Conservation (phyloP, 345 rosid species). For the Eucalyptus pauciflora region DNA sequence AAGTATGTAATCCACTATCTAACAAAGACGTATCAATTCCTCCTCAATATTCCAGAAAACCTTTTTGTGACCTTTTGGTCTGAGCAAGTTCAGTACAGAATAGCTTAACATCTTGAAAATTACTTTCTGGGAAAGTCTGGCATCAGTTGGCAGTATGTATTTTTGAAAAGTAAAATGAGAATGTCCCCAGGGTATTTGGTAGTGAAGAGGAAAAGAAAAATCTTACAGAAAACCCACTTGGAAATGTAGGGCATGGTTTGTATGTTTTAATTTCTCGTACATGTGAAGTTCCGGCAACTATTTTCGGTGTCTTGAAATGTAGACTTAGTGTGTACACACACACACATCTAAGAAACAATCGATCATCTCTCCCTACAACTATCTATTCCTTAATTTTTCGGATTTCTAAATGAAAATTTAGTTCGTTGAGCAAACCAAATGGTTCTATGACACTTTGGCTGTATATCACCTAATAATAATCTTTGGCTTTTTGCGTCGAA, state of each 20-base stretch:
- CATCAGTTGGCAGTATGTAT: not conserved
- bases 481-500: fast-evolving
- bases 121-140: not conserved
- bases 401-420: no score
- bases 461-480: not conserved
- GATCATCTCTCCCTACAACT: not conserved
- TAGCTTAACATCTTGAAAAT: not conserved
- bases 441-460: not conserved
- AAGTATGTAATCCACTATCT: not conserved
- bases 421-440: not conserved
- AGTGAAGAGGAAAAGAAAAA: not conserved
- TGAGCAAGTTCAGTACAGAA: not conserved
- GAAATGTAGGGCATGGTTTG: not conserved
- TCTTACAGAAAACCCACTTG: not conserved
- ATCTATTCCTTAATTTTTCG: not conserved
- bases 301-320: not conserved
- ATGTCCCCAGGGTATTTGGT: not conserved
- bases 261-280: not conserved
- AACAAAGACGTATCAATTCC: not conserved
- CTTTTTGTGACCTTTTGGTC: not conserved
- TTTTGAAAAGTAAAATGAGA: not conserved
- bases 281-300: not conserved
- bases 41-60: not conserved
- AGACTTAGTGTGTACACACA: not conserved
- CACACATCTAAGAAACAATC: not conserved